Conservation (phyloP, 176 grass and related monocot genomes). For the Typha latifolia region DNA sequence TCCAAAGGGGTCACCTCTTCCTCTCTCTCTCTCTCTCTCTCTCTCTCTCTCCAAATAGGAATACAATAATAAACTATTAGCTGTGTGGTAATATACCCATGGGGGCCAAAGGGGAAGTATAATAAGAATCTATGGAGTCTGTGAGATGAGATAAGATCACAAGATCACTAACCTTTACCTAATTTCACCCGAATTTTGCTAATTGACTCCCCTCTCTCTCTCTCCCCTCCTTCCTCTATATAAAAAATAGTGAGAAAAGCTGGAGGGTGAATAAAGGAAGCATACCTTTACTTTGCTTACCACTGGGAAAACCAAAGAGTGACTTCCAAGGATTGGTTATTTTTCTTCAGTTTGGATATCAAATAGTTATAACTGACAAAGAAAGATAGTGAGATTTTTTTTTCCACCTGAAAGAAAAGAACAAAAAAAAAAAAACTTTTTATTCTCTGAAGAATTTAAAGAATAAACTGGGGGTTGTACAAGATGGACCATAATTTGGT, state of each 20-base stretch:
- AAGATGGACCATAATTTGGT: neutral
- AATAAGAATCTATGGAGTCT: too few species aligned
- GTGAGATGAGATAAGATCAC: too few species aligned
- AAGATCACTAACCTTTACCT: too few species aligned
- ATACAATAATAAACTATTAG: neutral
- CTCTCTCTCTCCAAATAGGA: neutral
- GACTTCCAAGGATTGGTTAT: neutral
- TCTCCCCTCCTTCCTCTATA: neutral
- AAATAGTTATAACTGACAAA: neutral
- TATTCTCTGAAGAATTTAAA: neutral
- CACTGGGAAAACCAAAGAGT: neutral
- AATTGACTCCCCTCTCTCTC: too few species aligned
- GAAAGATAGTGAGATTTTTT: too few species aligned
- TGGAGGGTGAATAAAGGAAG: slow-evolving; percentile 1
- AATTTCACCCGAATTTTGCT: too few species aligned
- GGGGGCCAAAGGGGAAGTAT: too few species aligned
- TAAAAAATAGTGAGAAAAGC: neutral
- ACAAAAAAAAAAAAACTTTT: neutral
- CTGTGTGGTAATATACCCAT: neutral
- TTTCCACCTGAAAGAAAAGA: neutral
- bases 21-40: neutral
- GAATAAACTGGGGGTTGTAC: neutral
- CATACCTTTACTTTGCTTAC: neutral
- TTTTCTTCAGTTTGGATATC: neutral
- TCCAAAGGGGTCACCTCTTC: neutral